Evolutionary conservation across 2,329 filamentous ascomycete genomes (phyloP).

Genomic region (Ascochyta clinopodiicola): DNA sequence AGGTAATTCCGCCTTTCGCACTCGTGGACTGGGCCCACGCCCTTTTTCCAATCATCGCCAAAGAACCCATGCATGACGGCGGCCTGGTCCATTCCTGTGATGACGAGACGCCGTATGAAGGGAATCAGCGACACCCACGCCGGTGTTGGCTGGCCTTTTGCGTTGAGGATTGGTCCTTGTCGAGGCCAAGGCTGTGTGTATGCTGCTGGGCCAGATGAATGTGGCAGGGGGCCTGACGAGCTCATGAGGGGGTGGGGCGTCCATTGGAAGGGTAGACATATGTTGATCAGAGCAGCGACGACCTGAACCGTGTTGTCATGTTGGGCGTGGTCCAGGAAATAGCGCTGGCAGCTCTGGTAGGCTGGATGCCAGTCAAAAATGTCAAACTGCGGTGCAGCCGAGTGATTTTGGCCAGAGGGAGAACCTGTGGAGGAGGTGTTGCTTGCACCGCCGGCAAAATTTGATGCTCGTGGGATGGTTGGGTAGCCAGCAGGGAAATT

Average conservation of each 20-base stretch:
- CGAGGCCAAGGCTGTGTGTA: constrained; percentile 52
- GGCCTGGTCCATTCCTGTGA: constrained; percentile 87
- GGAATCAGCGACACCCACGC: constrained; percentile 75
- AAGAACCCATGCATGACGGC: constrained; percentile 94
- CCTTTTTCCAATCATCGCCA: constrained; percentile 86
- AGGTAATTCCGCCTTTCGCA: constrained; percentile 92
- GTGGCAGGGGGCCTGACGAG: constrained; percentile 43
- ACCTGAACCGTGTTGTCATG: constrained; percentile 83
- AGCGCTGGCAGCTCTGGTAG: constrained; percentile 87
- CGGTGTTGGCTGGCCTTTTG: constrained; percentile 46
- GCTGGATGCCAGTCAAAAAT: constrained; percentile 93
- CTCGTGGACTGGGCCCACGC: constrained; percentile 83
- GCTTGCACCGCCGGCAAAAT: constrained; percentile 34
- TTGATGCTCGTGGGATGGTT: constrained; percentile 35
- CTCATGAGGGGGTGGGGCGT: constrained; percentile 56
- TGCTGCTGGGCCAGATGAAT: constrained; percentile 39
- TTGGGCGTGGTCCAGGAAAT: constrained; percentile 91
- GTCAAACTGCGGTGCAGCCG: constrained; percentile 63
- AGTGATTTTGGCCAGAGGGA: constrained; percentile 27
- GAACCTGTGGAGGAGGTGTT: constrained; percentile 35
- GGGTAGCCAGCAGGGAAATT: constrained; percentile 45
- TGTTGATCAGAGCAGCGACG: constrained; percentile 89
- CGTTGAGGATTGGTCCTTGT: constrained; percentile 48
- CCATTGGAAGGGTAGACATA: constrained; percentile 85
- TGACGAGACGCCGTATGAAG: constrained; percentile 87